Conservation (phyloP, 169 alveolate species). For the Cryptosporidium viatorum region DNA sequence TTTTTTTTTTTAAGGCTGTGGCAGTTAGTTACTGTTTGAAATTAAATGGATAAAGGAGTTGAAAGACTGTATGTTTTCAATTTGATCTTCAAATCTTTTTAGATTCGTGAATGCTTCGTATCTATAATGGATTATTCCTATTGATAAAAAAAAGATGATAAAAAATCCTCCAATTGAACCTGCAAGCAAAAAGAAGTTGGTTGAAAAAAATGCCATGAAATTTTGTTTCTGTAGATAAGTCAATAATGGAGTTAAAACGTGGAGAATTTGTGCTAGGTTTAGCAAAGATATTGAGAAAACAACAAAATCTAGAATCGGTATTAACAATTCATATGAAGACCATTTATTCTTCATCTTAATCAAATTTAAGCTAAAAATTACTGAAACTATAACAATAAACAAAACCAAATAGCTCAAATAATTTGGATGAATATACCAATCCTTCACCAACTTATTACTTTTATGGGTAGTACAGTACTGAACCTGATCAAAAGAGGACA, state of each 20-base stretch:
- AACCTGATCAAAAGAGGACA: conserved; percentile 26
- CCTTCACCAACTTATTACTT: conserved; percentile 9
- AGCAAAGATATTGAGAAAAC: conserved; percentile 14
- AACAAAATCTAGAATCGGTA: conserved; percentile 41
- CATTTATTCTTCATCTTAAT: conserved; percentile 45
- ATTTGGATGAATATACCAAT: conserved; percentile 50
- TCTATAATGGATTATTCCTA: conserved; percentile 58
- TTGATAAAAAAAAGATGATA: conserved; percentile 3
- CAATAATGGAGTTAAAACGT: conserved; percentile 30
- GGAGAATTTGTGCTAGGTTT: conserved; percentile 14
- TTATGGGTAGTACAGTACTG: conserved; percentile 30
- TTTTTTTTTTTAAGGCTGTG: not conserved
- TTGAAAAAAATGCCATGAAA: conserved; percentile 30
- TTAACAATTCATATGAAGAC: conserved; percentile 17
- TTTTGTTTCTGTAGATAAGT: not conserved
- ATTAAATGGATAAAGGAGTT: conserved; percentile 19
- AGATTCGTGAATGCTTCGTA: conserved; percentile 12
- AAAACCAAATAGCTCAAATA: conserved; percentile 13
- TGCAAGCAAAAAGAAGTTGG: conserved; percentile 23
- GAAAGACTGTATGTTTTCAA: conserved; percentile 31
- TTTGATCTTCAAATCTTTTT: conserved; percentile 33
- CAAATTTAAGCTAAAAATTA: conserved; percentile 2
- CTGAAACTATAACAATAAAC: conserved; percentile 11
- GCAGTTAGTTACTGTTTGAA: conserved; percentile 4
- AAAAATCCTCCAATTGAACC: conserved; percentile 45